These are phyloP conservation scores for Lecanoromycetidae sp. DNA, from an alignment of 2,329 filamentous ascomycete species.

Conservation along the genomic window DNA sequence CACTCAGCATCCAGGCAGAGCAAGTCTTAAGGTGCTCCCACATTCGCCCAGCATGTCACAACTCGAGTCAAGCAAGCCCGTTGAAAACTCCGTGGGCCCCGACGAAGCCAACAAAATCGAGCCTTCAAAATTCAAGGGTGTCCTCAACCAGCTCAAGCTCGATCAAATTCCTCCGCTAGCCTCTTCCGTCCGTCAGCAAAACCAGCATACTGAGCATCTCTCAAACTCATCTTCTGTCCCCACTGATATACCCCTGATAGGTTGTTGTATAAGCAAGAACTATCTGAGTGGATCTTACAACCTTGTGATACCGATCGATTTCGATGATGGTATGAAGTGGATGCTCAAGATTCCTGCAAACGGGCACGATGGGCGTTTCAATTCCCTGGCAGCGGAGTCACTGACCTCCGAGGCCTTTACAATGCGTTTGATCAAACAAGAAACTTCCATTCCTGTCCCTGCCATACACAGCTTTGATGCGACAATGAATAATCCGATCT, in stretches of 20 bases:
- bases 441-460: slow-evolving; percentile 1
- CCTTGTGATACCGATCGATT: not conserved
- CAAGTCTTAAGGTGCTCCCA: too few relatives aligned
- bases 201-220: not conserved
- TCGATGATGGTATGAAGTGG: not conserved
- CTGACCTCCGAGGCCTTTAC: slow-evolving; percentile 1
- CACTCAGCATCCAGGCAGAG: too few relatives aligned
- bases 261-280: not conserved
- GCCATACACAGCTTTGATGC: not conserved
- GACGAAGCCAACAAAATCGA: too few relatives aligned
- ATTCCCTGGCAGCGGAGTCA: not conserved
- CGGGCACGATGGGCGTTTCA: not conserved
- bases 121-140: too few relatives aligned
- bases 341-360: not conserved
- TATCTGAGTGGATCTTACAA: not conserved
- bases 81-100: too few relatives aligned
- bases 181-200: too few relatives aligned
- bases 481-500: not conserved
- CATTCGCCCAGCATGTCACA: too few relatives aligned
- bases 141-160: too few relatives aligned
- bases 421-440: not conserved
- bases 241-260: not conserved
- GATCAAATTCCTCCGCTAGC: too few relatives aligned
- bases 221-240: not conserved
- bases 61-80: too few relatives aligned